These are phyloP conservation scores for Trametes polyzona DNA, from an alignment of 1,284 basidiomycete species.

Conservation along the genomic window DNA sequence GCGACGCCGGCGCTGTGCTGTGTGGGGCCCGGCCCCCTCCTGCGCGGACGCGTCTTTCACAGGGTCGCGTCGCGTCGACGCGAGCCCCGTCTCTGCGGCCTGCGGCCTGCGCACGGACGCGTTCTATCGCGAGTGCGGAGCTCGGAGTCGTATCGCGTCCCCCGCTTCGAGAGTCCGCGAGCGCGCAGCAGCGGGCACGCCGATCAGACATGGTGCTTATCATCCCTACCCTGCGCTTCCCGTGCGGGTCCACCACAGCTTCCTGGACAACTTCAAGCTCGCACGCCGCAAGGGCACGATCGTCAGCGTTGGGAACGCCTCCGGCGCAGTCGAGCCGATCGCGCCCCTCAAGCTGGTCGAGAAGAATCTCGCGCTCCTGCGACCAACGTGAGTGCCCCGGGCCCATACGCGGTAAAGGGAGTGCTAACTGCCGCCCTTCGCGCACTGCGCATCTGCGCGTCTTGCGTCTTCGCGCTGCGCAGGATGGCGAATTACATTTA, in stretches of 20 bases:
- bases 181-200: not conserved
- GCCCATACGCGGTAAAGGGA: not conserved
- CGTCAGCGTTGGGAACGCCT: slow-evolving; percentile 92
- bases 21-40: not conserved
- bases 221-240: no score
- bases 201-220: slow-evolving; percentile 1
- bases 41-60: no score
- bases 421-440: not conserved
- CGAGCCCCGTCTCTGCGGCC: not conserved
- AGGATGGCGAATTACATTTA: slow-evolving; percentile 71
- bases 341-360: slow-evolving; percentile 73
- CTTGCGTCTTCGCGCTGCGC: not conserved
- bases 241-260: slow-evolving; percentile 48
- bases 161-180: not conserved
- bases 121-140: not conserved
- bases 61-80: not conserved
- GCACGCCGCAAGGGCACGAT: slow-evolving; percentile 83
- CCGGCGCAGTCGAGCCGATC: slow-evolving; percentile 78
- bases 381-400: slow-evolving; percentile 63
- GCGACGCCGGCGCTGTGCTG: no score
- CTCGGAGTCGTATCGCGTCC: not conserved
- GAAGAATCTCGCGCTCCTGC: slow-evolving; percentile 84
- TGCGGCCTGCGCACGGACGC: not conserved
- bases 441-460: no score
- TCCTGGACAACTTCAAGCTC: slow-evolving; percentile 83